Base-by-base conservation (phyloP, 2,329 filamentous ascomycete genomes). In the Cylindrodendrum hubeiense region DNA sequence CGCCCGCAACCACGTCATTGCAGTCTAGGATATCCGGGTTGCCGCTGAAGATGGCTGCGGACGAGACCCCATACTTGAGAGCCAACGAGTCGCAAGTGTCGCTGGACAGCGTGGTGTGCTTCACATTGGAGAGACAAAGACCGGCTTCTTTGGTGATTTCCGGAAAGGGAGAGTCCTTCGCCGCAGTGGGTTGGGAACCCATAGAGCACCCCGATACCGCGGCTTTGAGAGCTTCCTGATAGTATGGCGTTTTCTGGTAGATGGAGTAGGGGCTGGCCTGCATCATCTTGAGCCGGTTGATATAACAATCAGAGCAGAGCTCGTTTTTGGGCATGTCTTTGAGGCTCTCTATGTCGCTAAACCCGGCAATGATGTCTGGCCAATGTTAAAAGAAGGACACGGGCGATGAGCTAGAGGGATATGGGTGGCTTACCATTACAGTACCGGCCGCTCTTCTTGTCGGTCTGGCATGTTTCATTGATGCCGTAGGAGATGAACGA, bases 321-420 rank as follows among this genome's bases (percentile, higher is more conserved):
- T 77, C 72, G 6, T 41, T 37, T 0, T 54, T 17, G 1, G 72
- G 71, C 69, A 75, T 74, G 0, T 72, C 53, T 1, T 61, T 21
- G 10, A 52, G 26, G 19, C 33, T 62, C 4, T 52, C n/a, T 1
- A 73, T 60, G 3, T 39, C 39, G 1, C 65, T 64, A 44, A 75
- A 76, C 12, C 50, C 17, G 10, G 47, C 52, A 3, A 71, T 66
- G 10, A 70, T 56, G 21, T 71, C 68, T 68, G 21, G n/a, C 69
- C 59, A 4, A n/a, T 13, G 34, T 37, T 37, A 37, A 10, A 33
- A 33, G 34, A 44, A 58, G 54, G 41, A 50, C 30, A 58, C 34
- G 12, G 8, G 26, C 47, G 43, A 28, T 49, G 10, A 26, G 24
- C 2, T 21, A 43, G 21, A 34, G 21, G 2, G 4, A 33, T 13